Evolutionary conservation across 78 protist genomes (phyloP).

Genomic region (Goniomonas avonlea): DNA sequence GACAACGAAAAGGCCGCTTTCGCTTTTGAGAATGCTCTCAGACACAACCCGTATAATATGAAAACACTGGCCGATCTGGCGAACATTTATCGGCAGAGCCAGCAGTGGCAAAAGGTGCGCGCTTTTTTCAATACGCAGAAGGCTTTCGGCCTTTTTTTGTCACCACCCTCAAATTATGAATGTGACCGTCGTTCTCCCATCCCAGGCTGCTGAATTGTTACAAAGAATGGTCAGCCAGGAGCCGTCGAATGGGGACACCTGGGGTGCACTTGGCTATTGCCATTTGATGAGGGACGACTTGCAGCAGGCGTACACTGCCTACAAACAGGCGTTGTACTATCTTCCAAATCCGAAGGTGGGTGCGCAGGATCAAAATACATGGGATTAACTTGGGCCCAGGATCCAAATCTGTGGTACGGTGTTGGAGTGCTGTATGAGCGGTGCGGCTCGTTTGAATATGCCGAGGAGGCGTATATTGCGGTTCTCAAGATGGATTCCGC

Average conservation of each 20-base stretch:
- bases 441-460: slow-evolving; percentile 72
- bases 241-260: not conserved
- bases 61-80: slow-evolving; percentile 42
- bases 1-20: not conserved
- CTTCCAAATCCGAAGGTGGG: slow-evolving; percentile 61
- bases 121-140: not conserved
- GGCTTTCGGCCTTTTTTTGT: no score
- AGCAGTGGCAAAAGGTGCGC: not conserved
- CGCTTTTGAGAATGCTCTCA: slow-evolving; percentile 51
- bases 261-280: slow-evolving; percentile 53
- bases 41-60: slow-evolving; percentile 61
- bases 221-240: not conserved
- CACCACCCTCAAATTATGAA: not conserved
- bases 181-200: no score
- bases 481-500: slow-evolving; percentile 71
- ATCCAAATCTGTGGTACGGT: slow-evolving; percentile 80
- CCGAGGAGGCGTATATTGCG: slow-evolving; percentile 75
- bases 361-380: no score
- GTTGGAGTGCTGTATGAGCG: slow-evolving; percentile 77
- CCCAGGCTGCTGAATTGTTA: not conserved
- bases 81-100: not conserved
- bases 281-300: slow-evolving; percentile 68
- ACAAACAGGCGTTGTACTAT: slow-evolving; percentile 72
- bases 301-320: slow-evolving; percentile 70
- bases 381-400: slow-evolving; percentile 28